Evolutionary conservation across 257 asterid genomes (phyloP), one percentile per base, ranked within the genome.

Genomic region (Solanum bulbocastanum): DNA sequence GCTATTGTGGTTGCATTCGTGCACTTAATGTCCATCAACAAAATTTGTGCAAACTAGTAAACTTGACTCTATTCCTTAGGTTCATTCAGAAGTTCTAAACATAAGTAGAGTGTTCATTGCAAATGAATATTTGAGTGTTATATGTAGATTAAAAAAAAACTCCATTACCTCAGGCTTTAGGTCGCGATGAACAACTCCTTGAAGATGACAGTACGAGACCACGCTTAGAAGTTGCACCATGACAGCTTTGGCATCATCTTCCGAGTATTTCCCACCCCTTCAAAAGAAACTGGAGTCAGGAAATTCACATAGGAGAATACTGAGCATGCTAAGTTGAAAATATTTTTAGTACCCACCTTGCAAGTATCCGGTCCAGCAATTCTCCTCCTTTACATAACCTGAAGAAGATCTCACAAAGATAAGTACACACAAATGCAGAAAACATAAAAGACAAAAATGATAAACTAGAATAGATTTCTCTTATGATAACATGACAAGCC

Each of bases 301-400:
- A 72, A 39, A n/a, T 58, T 42, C 35, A 86, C 39, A 86, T 58
- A 85, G 73, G 33, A 33, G 32, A 73, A 69, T 12, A 36, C 32
- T 6, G 16, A 32, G 58, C 32, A 42, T 33, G 18, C 37, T n/a
- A 40, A 72, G n/a, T 30, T 86, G 71, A 85, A 18, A 87, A 25
- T 44, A 71, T 71, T 39, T 33, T 35, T 49, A 32, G 42, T 39
- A 56, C 78, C 22, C 82, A 93, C 98, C 95, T 96, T 44, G 96
- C 89, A 88, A 96, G 98, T 87, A 96, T 94, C 66, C 94, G 90
- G 87, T 96, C 98, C 85, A 95, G 87, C 86, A 96, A 87, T 86
- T 96, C 99, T 86, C 99, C 99, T 66, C 98, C 99, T 90, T 89
- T 89, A 90, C 99, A 96, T 90, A 96, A 91, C 92, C 98, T 96